Evolutionary conservation across 805 yeast genomes (phyloP).

Genomic region (Blastobotrys mokoenaii): DNA sequence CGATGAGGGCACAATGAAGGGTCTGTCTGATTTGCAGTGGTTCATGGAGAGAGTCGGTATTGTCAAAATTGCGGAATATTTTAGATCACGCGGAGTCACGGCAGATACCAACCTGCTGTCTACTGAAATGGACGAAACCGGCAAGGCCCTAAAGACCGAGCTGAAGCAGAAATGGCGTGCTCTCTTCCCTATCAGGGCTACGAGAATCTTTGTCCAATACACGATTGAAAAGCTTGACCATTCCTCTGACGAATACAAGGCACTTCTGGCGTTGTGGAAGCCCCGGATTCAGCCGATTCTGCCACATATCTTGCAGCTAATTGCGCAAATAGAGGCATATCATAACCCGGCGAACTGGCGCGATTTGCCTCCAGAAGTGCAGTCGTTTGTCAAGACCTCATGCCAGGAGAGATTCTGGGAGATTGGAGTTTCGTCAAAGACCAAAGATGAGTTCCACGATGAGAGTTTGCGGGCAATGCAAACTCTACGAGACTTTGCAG

Average conservation of each 20-base stretch:
- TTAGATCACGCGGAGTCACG: conserved; percentile 71
- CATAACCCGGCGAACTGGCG: conserved; percentile 92
- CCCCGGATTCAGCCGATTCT: conserved; percentile 88
- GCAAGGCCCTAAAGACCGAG: conserved; percentile 63
- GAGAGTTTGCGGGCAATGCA: conserved; percentile 91
- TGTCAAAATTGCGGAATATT: conserved; percentile 86
- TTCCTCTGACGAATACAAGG: conserved; percentile 62
- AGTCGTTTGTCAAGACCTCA: conserved; percentile 80
- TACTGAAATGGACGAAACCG: conserved; percentile 85
- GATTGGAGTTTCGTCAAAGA: conserved; percentile 90
- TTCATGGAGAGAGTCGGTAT: conserved; percentile 97
- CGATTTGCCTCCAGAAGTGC: conserved; percentile 80
- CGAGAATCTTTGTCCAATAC: conserved; percentile 89
- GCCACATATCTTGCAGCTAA: conserved; percentile 80
- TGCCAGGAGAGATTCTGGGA: conserved; percentile 97
- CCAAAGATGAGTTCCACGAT: conserved; percentile 87
- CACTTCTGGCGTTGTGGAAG: conserved; percentile 73
- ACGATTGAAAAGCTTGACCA: conserved; percentile 86
- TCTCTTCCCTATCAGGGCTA: conserved; percentile 90
- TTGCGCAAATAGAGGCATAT: conserved; percentile 87
- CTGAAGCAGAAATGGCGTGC: conserved; percentile 89
- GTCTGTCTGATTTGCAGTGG: conserved; percentile 86
- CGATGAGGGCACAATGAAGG: conserved; percentile 82
- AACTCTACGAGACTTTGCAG: conserved; percentile 93
- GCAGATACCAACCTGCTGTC: conserved; percentile 66